Evolutionary conservation across 768 basidiomycete genomes (phyloP).

Genomic region (Rhodocollybia butyracea): DNA sequence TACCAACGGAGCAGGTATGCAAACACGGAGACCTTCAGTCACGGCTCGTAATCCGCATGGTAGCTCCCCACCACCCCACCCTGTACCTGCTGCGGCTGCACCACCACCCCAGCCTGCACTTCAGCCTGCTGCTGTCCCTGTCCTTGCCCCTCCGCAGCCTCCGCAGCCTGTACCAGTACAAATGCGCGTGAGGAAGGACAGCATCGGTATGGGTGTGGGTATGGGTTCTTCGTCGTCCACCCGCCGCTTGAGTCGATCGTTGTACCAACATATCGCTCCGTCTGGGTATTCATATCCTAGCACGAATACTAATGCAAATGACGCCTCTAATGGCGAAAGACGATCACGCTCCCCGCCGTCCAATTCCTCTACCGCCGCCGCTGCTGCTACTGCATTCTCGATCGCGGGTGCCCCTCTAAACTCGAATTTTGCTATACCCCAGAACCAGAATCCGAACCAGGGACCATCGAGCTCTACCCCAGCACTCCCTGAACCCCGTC

Average conservation of each 20-base stretch:
- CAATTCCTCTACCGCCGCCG: neutral
- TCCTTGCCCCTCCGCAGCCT: neutral
- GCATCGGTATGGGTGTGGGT: neutral
- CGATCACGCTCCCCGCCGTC: neutral
- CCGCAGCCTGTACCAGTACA: neutral
- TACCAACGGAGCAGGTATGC: neutral
- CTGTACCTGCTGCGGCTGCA: neutral
- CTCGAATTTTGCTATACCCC: too few relatives aligned
- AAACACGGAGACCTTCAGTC: neutral
- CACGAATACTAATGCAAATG: neutral
- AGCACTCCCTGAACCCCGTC: slow-evolving; percentile 4
- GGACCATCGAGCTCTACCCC: neutral
- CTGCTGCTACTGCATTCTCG: neutral
- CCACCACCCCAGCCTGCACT: neutral
- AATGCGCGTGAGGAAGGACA: slow-evolving; percentile 3
- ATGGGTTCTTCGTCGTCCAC: neutral
- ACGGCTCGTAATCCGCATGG: neutral
- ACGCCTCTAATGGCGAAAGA: neutral
- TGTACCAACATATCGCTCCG: neutral
- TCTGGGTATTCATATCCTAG: neutral
- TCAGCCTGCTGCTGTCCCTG: neutral
- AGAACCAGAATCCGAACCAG: too few relatives aligned
- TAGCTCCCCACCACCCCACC: neutral
- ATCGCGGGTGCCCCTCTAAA: neutral
- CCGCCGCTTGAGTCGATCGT: neutral